Evolutionary conservation across 2,329 filamentous ascomycete species (phyloP).

Genomic region (Curvularia eragrostidis): DNA sequence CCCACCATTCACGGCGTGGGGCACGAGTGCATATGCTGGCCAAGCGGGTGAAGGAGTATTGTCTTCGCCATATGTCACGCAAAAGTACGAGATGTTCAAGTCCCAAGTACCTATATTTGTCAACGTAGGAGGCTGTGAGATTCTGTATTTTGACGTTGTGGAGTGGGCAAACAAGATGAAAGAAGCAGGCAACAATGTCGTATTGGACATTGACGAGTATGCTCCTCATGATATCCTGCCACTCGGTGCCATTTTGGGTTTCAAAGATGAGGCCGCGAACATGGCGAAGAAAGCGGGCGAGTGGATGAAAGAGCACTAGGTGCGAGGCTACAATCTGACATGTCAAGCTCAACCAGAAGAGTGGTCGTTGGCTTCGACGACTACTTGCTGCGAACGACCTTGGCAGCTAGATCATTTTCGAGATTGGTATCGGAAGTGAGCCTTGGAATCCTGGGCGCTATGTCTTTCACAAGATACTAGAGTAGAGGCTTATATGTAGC

Average conservation of each 20-base stretch:
- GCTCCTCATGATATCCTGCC: constrained; percentile 58
- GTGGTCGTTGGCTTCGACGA: neutral
- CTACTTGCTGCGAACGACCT: neutral
- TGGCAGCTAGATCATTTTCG: fast-evolving
- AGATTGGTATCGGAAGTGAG: neutral
- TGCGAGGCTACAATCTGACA: no score
- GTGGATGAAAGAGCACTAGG: constrained; percentile 32
- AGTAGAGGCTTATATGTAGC: neutral
- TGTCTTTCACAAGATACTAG: neutral
- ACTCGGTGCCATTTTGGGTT: constrained; percentile 52
- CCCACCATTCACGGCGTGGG: constrained; percentile 53
- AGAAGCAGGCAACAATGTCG: constrained; percentile 51
- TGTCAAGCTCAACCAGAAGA: neutral
- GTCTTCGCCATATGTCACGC: constrained; percentile 49
- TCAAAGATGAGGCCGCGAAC: constrained; percentile 48
- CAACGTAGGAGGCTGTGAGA: constrained; percentile 51
- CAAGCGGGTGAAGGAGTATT: constrained; percentile 20
- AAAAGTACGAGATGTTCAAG: constrained; percentile 49
- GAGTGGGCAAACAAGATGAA: constrained; percentile 50
- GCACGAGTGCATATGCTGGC: constrained; percentile 46
- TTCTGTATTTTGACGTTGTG: constrained; percentile 52
- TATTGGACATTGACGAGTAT: constrained; percentile 50
- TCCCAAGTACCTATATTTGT: constrained; percentile 53
- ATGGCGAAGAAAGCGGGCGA: constrained; percentile 49
- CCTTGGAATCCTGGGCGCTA: neutral